phyloP scores from a whole-genome alignment of 2,329 filamentous ascomycete genomes.

The Epichloe glyceriae region DNA sequence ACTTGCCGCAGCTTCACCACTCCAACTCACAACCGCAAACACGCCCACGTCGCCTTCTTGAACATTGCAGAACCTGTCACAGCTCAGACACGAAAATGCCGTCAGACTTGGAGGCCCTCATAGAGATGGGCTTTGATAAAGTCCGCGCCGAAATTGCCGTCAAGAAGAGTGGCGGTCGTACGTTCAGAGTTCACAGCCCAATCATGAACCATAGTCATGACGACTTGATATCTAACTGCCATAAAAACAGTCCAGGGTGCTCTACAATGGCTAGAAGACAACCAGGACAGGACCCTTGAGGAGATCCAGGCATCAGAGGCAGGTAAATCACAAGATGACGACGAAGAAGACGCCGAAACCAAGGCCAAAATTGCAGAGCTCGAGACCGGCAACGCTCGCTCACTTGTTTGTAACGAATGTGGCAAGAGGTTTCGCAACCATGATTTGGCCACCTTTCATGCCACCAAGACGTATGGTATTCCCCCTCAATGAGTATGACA shows the following conservation, averaged over 20 bases:
- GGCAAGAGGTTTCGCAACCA: slow-evolving; percentile 78
- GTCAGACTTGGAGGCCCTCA: slow-evolving; percentile 46
- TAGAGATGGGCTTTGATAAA: slow-evolving; percentile 72
- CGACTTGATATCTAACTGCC: not conserved
- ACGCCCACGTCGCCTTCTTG: not conserved
- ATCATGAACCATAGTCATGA: not conserved
- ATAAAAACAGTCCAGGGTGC: slow-evolving; percentile 62
- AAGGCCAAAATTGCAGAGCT: slow-evolving; percentile 50
- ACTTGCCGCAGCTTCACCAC: not conserved
- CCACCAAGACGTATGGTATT: slow-evolving; percentile 57
- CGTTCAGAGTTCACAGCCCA: slow-evolving; percentile 21
- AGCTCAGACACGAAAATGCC: slow-evolving; percentile 33
- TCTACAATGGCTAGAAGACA: slow-evolving; percentile 87
- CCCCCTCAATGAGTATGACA: not conserved
- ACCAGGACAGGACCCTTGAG: slow-evolving; percentile 76
- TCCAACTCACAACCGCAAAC: slow-evolving; percentile 2
- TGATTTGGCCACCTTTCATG: slow-evolving; percentile 78
- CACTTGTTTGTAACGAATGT: slow-evolving; percentile 88
- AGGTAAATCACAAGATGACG: slow-evolving; percentile 31
- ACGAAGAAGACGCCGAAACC: slow-evolving; percentile 34
- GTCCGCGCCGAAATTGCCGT: slow-evolving; percentile 72
- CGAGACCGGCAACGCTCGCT: slow-evolving; percentile 56
- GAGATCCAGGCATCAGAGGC: slow-evolving; percentile 49
- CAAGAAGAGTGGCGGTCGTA: slow-evolving; percentile 69
- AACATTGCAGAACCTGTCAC: not conserved